Percentiles rank a stretch among this genome's conserved stretches.
Evolutionary conservation across 371 early-diverging fungal species (phyloP).

Genomic region (Coemansia sp.): DNA sequence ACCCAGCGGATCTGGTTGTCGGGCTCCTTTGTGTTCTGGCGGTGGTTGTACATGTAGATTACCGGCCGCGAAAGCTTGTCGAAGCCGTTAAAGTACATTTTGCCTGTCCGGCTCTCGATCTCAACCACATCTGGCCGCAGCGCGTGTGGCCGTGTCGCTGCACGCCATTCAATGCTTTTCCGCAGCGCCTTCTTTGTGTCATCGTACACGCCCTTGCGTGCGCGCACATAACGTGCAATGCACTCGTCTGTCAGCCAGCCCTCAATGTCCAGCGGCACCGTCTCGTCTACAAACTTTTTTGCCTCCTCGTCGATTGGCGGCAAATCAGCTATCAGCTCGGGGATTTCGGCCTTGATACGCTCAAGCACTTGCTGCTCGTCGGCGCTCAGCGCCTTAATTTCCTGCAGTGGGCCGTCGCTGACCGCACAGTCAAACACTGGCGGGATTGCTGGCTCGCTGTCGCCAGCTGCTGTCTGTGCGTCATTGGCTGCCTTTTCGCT

Average conservation of each 20-base stretch:
- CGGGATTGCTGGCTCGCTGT: slow-evolving; percentile 10
- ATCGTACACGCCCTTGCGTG: slow-evolving; percentile 71
- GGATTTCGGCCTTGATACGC: slow-evolving; percentile 55
- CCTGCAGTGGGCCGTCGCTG: slow-evolving; percentile 25
- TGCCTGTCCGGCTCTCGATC: slow-evolving; percentile 78
- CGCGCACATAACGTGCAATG: slow-evolving; percentile 71
- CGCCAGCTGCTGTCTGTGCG: neutral
- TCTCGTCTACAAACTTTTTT: slow-evolving; percentile 52
- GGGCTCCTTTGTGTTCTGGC: slow-evolving; percentile 77
- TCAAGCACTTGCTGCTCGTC: slow-evolving; percentile 55
- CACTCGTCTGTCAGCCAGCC: slow-evolving; percentile 58
- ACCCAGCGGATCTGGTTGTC: slow-evolving; percentile 78
- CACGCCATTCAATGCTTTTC: slow-evolving; percentile 75
- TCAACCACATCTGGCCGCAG: slow-evolving; percentile 73
- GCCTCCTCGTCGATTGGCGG: slow-evolving; percentile 55
- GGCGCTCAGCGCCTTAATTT: slow-evolving; percentile 50
- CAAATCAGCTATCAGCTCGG: slow-evolving; percentile 53
- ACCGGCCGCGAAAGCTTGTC: slow-evolving; percentile 67
- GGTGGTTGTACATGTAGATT: slow-evolving; percentile 71
- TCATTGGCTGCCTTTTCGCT: slow-evolving; percentile 24
- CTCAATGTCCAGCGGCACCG: slow-evolving; percentile 47
- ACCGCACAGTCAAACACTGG: slow-evolving; percentile 27
- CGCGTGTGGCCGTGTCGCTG: slow-evolving; percentile 64
- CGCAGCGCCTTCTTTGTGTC: slow-evolving; percentile 67
- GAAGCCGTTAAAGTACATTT: slow-evolving; percentile 77